Evolutionary conservation across 208 protist species (phyloP).

Genomic region (Trypanosoma brucei): DNA sequence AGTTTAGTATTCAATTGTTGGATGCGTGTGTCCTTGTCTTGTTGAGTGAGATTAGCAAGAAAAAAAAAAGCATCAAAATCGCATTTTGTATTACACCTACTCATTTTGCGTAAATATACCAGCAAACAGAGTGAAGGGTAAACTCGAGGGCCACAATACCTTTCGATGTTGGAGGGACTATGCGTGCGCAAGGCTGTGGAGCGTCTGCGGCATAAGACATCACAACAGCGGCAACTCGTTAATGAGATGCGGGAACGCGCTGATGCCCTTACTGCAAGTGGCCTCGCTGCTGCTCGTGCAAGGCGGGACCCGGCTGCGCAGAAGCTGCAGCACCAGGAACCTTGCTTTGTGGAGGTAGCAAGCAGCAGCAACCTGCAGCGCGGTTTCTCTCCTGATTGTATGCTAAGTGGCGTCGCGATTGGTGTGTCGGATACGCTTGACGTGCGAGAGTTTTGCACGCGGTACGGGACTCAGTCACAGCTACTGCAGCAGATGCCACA

Average conservation of each 20-base stretch:
- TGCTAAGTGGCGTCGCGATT: slow-evolving; percentile 74
- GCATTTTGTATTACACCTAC: too few relatives aligned
- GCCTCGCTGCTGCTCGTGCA: slow-evolving; percentile 14
- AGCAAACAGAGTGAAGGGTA: too few relatives aligned
- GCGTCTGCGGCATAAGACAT: slow-evolving; percentile 43
- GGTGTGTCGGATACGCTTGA: slow-evolving; percentile 73
- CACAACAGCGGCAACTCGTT: slow-evolving; percentile 51
- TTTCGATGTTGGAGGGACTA: slow-evolving; percentile 10
- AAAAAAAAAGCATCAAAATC: too few relatives aligned
- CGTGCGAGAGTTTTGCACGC: slow-evolving; percentile 67
- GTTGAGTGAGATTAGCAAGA: too few relatives aligned
- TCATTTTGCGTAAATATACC: too few relatives aligned
- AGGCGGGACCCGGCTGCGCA: slow-evolving; percentile 7
- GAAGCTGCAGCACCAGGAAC: slow-evolving; percentile 15
- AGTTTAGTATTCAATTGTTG: too few relatives aligned
- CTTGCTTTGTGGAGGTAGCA: slow-evolving; percentile 66
- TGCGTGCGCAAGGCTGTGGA: slow-evolving; percentile 49
- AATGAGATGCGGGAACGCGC: slow-evolving; percentile 51
- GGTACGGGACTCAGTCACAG: slow-evolving; percentile 50
- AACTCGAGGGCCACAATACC: too few relatives aligned
- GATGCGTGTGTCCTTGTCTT: too few relatives aligned
- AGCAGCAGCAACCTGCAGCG: slow-evolving; percentile 45
- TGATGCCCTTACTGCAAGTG: slow-evolving; percentile 48
- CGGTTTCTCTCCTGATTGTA: slow-evolving; percentile 43
- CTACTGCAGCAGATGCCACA: slow-evolving; percentile 47